Base-by-base conservation (phyloP, 169 alveolate species). In the Plasmodium sp. region DNA sequence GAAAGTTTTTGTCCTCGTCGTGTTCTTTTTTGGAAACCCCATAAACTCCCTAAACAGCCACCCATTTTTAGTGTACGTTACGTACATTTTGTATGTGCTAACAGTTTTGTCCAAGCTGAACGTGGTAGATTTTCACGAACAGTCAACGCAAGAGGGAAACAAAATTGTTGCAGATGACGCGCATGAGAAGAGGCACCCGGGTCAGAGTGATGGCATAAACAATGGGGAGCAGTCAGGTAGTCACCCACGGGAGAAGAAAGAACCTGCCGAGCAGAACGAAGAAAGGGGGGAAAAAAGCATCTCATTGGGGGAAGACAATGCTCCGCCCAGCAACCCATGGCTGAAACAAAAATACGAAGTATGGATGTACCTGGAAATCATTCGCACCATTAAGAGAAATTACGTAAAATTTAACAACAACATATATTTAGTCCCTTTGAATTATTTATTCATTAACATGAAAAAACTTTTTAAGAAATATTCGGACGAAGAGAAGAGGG, bases 11-110 rank as follows among this genome's bases (percentile, higher is more conserved):
- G 84, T 79, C 48, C 93, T 86, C 81, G 39, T 86, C 18, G 22
- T 86, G 77, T 86, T 86, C 71, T 86, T 71, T 86, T 86, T 86
- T 27, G 93, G 93, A 27, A 86, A 86, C 81, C 93, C 93, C n/a
- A 77, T 71, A 79, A 39, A 33, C 81, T 86, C 93, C 54, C 12
- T 71, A 86, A 86, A 86, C 80, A 43, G 71, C 18, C 93, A 86
- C 56, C 93, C 93, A 77, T 86, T 86, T 45, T 54, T 86, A 79
- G 45, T 86, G 56, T 86, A 86, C 81, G 93, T 86, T 48, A 86
- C 93, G 36, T 86, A 86, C 67, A 86, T 86, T 86, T 86, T 86
- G 81, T 86, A 86, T 56, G 84, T 75, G 31, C 45, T 86, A 86
- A 86, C 93, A 48, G 34, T 86, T 51, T 77, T 86, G 45, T 86